Conservation (phyloP, 2,329 filamentous ascomycete species). For the Microcyclospora tardicrescens region DNA sequence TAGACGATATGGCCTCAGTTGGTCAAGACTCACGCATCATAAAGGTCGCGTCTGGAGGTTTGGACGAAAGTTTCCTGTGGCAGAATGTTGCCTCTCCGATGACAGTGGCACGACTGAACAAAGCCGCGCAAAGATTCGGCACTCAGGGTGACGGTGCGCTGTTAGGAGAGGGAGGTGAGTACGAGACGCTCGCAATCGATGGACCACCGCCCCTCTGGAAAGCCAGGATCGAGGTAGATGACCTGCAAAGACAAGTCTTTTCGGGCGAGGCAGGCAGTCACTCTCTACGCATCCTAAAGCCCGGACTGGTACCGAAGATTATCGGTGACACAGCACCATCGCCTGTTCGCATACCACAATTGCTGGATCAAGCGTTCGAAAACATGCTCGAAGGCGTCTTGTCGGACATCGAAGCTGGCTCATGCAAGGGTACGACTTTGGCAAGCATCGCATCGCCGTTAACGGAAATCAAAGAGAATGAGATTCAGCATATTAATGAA, state of each 20-base stretch:
- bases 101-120: conserved; percentile 36
- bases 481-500: too few relatives aligned
- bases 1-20: conserved; percentile 67
- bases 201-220: conserved; percentile 65
- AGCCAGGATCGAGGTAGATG: conserved; percentile 51
- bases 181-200: conserved; percentile 80
- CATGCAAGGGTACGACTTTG: background rate
- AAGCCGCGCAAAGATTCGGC: conserved; percentile 55
- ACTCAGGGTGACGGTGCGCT: conserved; percentile 53
- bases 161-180: conserved; percentile 88
- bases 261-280: conserved; percentile 63
- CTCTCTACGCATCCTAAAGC: conserved; percentile 52
- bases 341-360: conserved; percentile 43
- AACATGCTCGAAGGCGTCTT: conserved; percentile 19
- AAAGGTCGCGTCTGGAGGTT: conserved; percentile 83
- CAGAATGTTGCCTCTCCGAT: conserved; percentile 53
- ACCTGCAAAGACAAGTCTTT: conserved; percentile 40
- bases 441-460: background rate
- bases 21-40: conserved; percentile 82
- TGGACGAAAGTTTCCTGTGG: conserved; percentile 73
- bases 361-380: conserved; percentile 54
- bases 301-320: conserved; percentile 39
- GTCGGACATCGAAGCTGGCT: background rate
- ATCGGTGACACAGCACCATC: background rate
- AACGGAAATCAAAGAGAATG: too few relatives aligned